Conservation (phyloP, 1,284 basidiomycete genomes). For the Filobasidium uniguttulatum region DNA sequence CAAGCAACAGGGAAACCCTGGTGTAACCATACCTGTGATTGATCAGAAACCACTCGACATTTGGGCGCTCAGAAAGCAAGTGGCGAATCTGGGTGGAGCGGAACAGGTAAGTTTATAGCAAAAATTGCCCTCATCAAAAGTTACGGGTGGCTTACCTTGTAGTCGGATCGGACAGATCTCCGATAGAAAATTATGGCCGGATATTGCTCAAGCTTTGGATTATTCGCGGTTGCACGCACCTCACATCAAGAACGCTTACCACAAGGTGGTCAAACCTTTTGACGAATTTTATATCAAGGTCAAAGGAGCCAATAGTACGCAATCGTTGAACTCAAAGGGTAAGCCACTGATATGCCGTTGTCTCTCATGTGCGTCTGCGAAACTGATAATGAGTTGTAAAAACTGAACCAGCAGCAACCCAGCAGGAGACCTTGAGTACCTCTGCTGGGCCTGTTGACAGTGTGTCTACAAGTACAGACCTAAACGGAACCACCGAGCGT, state of each 20-base stretch:
- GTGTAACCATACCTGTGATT: slow-evolving; percentile 79
- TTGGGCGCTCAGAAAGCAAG: slow-evolving; percentile 83
- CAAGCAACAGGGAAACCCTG: slow-evolving; percentile 72
- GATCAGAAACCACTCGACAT: slow-evolving; percentile 84
- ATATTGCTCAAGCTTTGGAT: slow-evolving; percentile 65
- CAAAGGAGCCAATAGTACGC: slow-evolving; percentile 45
- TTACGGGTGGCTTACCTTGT: background rate
- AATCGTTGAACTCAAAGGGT: background rate
- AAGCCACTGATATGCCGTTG: background rate
- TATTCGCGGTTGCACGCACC: slow-evolving; percentile 69
- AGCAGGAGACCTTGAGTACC: too few relatives aligned
- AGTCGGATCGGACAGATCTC: slow-evolving; percentile 46
- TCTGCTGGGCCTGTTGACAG: too few relatives aligned
- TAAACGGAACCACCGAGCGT: too few relatives aligned
- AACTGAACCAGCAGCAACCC: too few relatives aligned
- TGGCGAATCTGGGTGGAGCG: slow-evolving; percentile 74
- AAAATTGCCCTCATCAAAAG: background rate
- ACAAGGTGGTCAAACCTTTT: slow-evolving; percentile 80
- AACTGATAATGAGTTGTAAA: too few relatives aligned
- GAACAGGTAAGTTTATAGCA: slow-evolving; percentile 50
- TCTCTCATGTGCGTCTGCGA: too few relatives aligned
- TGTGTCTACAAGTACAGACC: too few relatives aligned
- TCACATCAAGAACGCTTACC: slow-evolving; percentile 79
- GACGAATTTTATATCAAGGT: slow-evolving; percentile 75
- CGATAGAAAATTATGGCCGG: slow-evolving; percentile 68